A percentile compares a stretch with the other conserved stretches of the same genome.
These are phyloP conservation scores for Beauveria sp. DNA, from an alignment of 2,329 filamentous ascomycete species.

Conservation along the genomic window DNA sequence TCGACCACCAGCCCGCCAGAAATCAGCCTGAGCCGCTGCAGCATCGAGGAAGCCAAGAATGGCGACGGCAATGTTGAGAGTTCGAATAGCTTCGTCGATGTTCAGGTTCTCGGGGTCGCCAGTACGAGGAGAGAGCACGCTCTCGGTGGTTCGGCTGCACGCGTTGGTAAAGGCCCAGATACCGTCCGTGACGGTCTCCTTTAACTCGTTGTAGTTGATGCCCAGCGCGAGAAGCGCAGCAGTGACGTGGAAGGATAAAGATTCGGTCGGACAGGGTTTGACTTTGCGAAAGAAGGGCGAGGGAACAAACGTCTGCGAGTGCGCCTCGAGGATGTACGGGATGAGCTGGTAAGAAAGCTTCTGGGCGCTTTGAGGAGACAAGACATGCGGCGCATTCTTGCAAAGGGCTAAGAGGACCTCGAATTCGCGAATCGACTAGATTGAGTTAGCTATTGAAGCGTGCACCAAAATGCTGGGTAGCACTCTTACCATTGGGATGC, in stretches of 20 bases:
- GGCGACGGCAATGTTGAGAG: conserved; percentile 72
- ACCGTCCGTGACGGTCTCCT: conserved; percentile 56
- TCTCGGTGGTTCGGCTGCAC: conserved; percentile 56
- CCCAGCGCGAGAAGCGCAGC: conserved; percentile 76
- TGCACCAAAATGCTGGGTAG: background rate
- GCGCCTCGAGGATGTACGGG: conserved; percentile 79
- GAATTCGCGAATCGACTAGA: conserved; percentile 76
- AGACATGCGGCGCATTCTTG: conserved; percentile 73
- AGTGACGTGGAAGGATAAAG: conserved; percentile 70
- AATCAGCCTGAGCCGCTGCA: conserved; percentile 65
- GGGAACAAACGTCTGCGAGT: conserved; percentile 66
- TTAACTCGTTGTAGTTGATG: conserved; percentile 60
- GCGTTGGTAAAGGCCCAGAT: conserved; percentile 66
- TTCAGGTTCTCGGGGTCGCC: conserved; percentile 51
- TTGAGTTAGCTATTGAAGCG: background rate
- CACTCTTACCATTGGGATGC: conserved; percentile 50
- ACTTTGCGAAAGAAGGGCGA: conserved; percentile 79
- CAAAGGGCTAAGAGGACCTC: conserved; percentile 88
- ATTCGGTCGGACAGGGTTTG: conserved; percentile 83
- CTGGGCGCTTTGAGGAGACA: conserved; percentile 63
- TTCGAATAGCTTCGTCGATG: conserved; percentile 58
- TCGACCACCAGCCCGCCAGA: conserved; percentile 73
- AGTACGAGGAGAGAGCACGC: conserved; percentile 43
- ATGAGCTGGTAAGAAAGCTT: conserved; percentile 71
- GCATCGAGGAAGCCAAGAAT: conserved; percentile 87